phyloP scores from a whole-genome alignment of 371 early-diverging fungal species.

The Lichtheimia corymbifera region DNA sequence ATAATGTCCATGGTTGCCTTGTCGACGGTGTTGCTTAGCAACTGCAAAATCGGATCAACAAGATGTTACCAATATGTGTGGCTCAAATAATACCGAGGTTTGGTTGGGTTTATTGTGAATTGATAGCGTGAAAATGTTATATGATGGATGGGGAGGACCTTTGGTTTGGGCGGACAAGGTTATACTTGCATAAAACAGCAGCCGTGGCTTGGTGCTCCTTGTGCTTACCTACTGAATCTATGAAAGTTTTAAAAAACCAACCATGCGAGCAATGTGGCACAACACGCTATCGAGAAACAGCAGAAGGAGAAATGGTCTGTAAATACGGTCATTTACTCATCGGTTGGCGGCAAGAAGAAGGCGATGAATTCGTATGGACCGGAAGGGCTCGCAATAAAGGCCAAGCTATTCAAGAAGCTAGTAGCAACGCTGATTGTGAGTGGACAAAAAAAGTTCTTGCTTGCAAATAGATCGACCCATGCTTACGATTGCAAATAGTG shows the following conservation, averaged over 20 bases:
- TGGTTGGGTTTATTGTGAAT: too few relatives aligned
- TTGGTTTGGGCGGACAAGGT: too few relatives aligned
- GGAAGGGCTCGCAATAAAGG: background rate
- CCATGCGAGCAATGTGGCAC: slow-evolving; percentile 21
- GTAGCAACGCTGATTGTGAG: background rate
- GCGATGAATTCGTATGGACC: slow-evolving; percentile 1
- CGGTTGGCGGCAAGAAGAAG: slow-evolving; percentile 12
- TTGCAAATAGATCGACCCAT: background rate
- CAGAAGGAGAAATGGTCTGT: slow-evolving; percentile 20
- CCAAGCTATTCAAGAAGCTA: background rate
- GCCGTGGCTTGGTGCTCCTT: background rate
- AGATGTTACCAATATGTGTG: too few relatives aligned
- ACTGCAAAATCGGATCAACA: too few relatives aligned
- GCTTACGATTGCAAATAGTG: background rate
- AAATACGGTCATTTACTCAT: slow-evolving; percentile 19
- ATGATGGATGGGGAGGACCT: too few relatives aligned
- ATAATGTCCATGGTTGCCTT: too few relatives aligned
- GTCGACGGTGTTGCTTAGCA: too few relatives aligned
- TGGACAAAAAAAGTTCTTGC: background rate
- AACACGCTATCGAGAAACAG: slow-evolving; percentile 7
- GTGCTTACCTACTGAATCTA: too few relatives aligned
- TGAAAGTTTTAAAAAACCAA: background rate
- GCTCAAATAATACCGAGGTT: too few relatives aligned
- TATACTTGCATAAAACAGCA: too few relatives aligned
- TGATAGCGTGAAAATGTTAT: too few relatives aligned